These are phyloP conservation scores for Actinomucor elegans DNA, from an alignment of 371 early-diverging fungal genomes.

Conservation along the genomic window DNA sequence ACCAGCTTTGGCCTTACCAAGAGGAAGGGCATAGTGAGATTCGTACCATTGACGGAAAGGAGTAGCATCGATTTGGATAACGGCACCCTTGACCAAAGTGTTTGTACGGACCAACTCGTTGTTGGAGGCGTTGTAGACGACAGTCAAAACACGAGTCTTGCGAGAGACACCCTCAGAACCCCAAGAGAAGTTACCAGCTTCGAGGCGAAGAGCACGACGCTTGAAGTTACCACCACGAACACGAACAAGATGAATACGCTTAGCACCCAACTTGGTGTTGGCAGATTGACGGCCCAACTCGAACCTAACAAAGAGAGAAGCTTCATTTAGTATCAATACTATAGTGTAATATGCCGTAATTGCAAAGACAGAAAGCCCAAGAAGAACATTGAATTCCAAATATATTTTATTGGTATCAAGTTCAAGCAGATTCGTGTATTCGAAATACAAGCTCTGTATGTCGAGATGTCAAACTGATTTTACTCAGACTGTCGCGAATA, in stretches of 20 bases:
- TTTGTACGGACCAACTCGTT: constrained; percentile 99
- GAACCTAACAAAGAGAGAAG: constrained; percentile 65
- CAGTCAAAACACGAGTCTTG: constrained; percentile 95
- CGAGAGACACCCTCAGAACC: constrained; percentile 91
- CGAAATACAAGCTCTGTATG: no score
- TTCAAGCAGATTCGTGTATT: no score
- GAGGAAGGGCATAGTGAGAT: constrained; percentile 86
- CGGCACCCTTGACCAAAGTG: constrained; percentile 98
- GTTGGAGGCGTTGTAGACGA: constrained; percentile 99
- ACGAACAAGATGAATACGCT: constrained; percentile 92
- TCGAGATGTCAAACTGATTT: no score
- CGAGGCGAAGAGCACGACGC: constrained; percentile 97
- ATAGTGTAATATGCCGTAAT: background rate
- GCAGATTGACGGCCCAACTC: constrained; percentile 97
- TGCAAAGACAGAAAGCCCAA: background rate
- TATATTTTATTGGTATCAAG: background rate
- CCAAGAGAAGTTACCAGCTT: constrained; percentile 97
- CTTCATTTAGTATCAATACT: background rate
- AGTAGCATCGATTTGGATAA: constrained; percentile 98
- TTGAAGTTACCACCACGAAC: constrained; percentile 99
- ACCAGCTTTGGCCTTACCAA: constrained; percentile 84
- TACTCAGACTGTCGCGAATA: no score
- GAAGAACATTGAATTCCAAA: background rate
- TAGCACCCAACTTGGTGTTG: constrained; percentile 95
- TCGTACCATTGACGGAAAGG: constrained; percentile 99